Conservation (phyloP, 345 rosid species). For the Viola odorata region DNA sequence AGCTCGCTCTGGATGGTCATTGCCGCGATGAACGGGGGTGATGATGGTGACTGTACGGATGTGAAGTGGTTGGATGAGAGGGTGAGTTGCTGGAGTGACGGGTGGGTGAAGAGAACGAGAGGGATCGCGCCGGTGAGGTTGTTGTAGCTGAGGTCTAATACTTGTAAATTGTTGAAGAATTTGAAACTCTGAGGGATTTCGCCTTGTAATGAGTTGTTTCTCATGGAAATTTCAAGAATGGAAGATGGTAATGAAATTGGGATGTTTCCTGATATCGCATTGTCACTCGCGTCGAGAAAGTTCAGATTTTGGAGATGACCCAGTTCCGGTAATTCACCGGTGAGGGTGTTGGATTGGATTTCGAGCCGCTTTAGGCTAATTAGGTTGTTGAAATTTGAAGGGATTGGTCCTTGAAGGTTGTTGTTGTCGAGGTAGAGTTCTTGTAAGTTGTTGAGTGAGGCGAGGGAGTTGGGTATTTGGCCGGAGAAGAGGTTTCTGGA, state of each 20-base stretch:
- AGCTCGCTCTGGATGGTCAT: conserved; percentile 37
- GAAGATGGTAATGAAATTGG: conserved; percentile 48
- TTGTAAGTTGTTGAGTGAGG: conserved; percentile 44
- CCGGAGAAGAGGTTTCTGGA: conserved; percentile 67
- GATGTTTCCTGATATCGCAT: conserved; percentile 54
- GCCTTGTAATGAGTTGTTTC: conserved; percentile 60
- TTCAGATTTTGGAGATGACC: conserved; percentile 44
- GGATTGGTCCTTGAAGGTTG: conserved; percentile 49
- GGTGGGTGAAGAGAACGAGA: conserved; percentile 46
- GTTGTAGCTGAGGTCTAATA: conserved; percentile 67
- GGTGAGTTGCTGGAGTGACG: conserved; percentile 71
- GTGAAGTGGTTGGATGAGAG: conserved; percentile 64
- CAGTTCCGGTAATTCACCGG: conserved; percentile 61
- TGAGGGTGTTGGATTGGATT: conserved; percentile 57
- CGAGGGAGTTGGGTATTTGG: conserved; percentile 51
- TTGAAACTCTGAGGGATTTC: conserved; percentile 42
- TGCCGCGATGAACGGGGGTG: not conserved
- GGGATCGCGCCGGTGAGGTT: conserved; percentile 50
- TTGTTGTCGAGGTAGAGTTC: conserved; percentile 70
- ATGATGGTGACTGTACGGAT: conserved; percentile 44
- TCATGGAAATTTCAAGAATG: conserved; percentile 58
- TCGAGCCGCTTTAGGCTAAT: conserved; percentile 53
- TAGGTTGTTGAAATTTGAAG: conserved; percentile 43
- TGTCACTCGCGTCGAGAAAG: conserved; percentile 65
- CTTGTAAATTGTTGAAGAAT: conserved; percentile 38